Evolutionary conservation across 2,329 filamentous ascomycete genomes (phyloP), one percentile per base, ranked within the genome.

Genomic region (Penicillium freii): DNA sequence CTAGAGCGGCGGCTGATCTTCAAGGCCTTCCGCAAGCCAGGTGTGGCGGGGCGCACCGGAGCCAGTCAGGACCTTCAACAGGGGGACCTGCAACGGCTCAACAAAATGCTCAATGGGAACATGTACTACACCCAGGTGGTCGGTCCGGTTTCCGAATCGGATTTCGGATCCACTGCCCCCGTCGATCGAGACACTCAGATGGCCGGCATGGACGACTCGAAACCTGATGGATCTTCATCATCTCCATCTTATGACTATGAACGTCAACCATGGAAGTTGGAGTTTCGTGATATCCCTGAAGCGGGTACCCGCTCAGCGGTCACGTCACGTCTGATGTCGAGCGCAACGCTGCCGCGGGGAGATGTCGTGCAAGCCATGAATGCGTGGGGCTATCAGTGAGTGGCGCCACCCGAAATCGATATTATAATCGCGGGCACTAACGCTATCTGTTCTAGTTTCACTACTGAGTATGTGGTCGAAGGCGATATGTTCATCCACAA

Each of bases 1-100:
- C 68, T 81, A 49, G 81, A 86, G 69, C 80, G 84, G 57, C 80
- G 81, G 68, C 72, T 86, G 62, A 71, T 87, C 65, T 87, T 84
- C 78, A 82, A 81, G 63, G 82, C 84, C 56, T 73, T 74, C 64
- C 76, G 78, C 65, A 77, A 81, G 69, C 76, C 71, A 54, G 77
- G 76, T 6, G 63, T 74, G 61, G 75, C 71, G 56, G 68, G 72
- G 47, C 73, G 72, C 21, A 68, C 71, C n/a, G 76, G 77, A 34
- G 76, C 74, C 40, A 77, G 72, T 65, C 78, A 80, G 63, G 77
- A 78, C 52, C 66, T 78, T 36, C 74, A 76, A 51, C 73, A 75
- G 40, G 65, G 69, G 47, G 77, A 80, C 40, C 60, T 78, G 46
- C 77, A 80, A 64, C 73, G 73, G 36, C 60, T 80, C 38, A 78